A percentile compares a stretch with the other conserved stretches of the same genome.
These are phyloP conservation scores for Ramaria rubella DNA, from an alignment of 768 basidiomycete species.

Conservation along the genomic window DNA sequence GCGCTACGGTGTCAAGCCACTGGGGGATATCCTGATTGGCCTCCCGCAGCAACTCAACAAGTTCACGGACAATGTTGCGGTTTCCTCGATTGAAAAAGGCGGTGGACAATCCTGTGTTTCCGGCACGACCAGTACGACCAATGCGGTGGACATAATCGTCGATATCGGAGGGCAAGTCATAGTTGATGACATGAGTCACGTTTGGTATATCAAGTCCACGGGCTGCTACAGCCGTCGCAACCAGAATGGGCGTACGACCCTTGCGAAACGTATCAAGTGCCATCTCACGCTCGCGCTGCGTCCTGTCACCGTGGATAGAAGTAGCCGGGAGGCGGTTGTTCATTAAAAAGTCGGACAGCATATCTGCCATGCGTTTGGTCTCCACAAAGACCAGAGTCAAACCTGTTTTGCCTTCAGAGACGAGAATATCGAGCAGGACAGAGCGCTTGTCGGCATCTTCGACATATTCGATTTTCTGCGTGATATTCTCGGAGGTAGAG, in stretches of 20 bases:
- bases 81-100: conserved; percentile 96
- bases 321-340: conserved; percentile 79
- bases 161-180: conserved; percentile 95
- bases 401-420: conserved; percentile 62
- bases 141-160: conserved; percentile 99
- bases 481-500: conserved; percentile 98
- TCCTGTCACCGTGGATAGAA: conserved; percentile 96
- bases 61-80: conserved; percentile 84
- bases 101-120: conserved; percentile 92
- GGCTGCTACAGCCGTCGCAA: conserved; percentile 97
- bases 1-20: conserved; percentile 85
- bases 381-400: conserved; percentile 96
- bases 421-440: conserved; percentile 88
- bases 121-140: conserved; percentile 97
- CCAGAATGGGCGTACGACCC: conserved; percentile 91
- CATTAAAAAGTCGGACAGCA: conserved; percentile 94
- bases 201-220: conserved; percentile 99
- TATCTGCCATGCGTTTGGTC: conserved; percentile 99
- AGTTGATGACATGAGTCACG: conserved; percentile 97
- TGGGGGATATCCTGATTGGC: conserved; percentile 91
- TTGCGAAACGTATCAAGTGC: conserved; percentile 93
- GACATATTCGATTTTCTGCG: conserved; percentile 97
- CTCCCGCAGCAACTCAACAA: conserved; percentile 89
- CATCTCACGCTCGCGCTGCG: conserved; percentile 94
- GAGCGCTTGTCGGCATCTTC: conserved; percentile 97